Conservation (phyloP, 495 filamentous ascomycete genomes). For the Hypoxylon fragiforme region DNA sequence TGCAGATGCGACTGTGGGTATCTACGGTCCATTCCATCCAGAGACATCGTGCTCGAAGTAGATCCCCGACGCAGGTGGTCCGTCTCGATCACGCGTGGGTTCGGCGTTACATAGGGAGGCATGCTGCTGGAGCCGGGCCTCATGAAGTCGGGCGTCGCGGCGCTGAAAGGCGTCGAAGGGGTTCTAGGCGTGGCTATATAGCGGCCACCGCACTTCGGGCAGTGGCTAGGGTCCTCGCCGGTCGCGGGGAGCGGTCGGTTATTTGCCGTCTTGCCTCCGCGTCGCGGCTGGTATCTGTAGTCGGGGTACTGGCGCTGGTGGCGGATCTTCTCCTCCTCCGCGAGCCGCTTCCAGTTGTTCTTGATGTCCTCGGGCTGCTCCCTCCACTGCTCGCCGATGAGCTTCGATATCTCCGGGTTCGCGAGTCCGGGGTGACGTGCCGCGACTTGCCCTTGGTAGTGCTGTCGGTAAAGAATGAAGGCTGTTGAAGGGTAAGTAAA, state of each 20-base stretch:
- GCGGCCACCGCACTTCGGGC: constrained; percentile 64
- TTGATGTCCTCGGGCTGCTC: constrained; percentile 74
- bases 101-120: constrained; percentile 29
- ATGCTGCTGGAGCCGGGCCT: constrained; percentile 27
- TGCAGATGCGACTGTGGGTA: constrained; percentile 35
- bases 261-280: constrained; percentile 58
- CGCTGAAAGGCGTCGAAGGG: constrained; percentile 54
- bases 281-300: constrained; percentile 91
- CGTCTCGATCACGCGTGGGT: constrained; percentile 28
- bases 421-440: constrained; percentile 83
- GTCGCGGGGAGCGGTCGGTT: constrained; percentile 39
- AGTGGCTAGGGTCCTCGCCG: constrained; percentile 54
- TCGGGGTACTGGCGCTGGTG: constrained; percentile 90
- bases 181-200: constrained; percentile 61
- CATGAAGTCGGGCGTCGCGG: constrained; percentile 33
- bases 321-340: constrained; percentile 91
- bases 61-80: constrained; percentile 39
- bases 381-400: constrained; percentile 93
- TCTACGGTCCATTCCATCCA: constrained; percentile 33
- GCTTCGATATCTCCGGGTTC: constrained; percentile 97
- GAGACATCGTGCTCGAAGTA: constrained; percentile 23
- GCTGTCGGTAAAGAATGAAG: constrained; percentile 96
- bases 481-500: constrained; percentile 56
- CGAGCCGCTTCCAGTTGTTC: constrained; percentile 83
- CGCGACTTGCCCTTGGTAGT: constrained; percentile 82